Evolutionary conservation across 257 asterid species (phyloP).

Genomic region (Orobanche coerulescens): DNA sequence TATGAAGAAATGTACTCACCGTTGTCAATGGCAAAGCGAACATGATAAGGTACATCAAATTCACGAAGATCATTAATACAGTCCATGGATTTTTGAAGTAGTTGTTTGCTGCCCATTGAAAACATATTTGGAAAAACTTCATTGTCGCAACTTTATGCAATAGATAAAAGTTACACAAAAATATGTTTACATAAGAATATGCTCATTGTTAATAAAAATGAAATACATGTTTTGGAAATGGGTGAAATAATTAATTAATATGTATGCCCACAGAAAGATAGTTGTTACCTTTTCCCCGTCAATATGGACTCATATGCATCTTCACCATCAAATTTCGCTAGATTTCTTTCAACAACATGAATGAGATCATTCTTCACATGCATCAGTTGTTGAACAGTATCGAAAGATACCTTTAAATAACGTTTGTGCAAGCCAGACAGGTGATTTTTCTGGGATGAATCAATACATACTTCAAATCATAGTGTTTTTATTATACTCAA

Average conservation of each 20-base stretch:
- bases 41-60: constrained; percentile 95
- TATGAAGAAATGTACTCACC: constrained; percentile 44
- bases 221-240: not conserved
- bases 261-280: not conserved
- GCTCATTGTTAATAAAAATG: not conserved
- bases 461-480: too few relatives aligned
- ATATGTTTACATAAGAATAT: not conserved
- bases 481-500: too few relatives aligned
- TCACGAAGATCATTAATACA: constrained; percentile 92
- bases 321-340: constrained; percentile 68
- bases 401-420: constrained; percentile 84
- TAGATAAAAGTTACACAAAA: not conserved
- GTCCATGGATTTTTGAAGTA: constrained; percentile 82
- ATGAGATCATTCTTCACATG: constrained; percentile 74
- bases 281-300: constrained; percentile 69
- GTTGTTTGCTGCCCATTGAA: constrained; percentile 64
- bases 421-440: constrained; percentile 72
- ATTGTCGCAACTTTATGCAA: constrained; percentile 4
- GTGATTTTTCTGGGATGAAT: constrained; percentile 94
- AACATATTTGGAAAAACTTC: constrained; percentile 22
- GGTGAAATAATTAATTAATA: not conserved
- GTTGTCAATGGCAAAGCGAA: constrained; percentile 91
- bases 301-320: constrained; percentile 91
- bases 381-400: constrained; percentile 96
- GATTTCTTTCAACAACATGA: constrained; percentile 85